These are phyloP conservation scores for Amphirosellinia nigrospora DNA, from an alignment of 495 filamentous ascomycete genomes.

Conservation along the genomic window DNA sequence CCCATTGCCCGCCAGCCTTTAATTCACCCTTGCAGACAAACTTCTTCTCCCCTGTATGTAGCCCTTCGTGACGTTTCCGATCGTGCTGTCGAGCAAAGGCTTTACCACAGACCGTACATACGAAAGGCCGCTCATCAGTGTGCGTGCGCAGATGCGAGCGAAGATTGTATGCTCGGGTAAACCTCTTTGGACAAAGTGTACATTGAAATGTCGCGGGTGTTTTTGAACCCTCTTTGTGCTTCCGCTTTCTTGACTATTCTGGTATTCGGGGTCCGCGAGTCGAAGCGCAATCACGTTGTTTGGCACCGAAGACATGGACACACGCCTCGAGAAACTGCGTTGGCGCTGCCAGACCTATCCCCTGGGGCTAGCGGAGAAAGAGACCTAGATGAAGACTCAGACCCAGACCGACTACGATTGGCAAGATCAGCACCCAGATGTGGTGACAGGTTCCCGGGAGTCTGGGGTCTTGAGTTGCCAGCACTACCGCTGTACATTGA, in stretches of 20 bases:
- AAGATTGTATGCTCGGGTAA: slow-evolving; percentile 88
- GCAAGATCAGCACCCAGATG: slow-evolving; percentile 54
- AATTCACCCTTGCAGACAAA: slow-evolving; percentile 94
- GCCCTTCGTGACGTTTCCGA: slow-evolving; percentile 87
- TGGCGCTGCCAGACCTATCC: slow-evolving; percentile 59
- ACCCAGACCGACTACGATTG: slow-evolving; percentile 44
- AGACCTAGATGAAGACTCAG: slow-evolving; percentile 62
- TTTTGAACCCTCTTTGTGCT: slow-evolving; percentile 83
- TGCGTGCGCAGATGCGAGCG: slow-evolving; percentile 92
- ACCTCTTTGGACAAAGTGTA: slow-evolving; percentile 82
- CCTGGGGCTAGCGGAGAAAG: slow-evolving; percentile 79
- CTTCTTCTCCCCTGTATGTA: slow-evolving; percentile 94
- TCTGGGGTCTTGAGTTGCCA: slow-evolving; percentile 48
- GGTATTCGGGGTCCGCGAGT: slow-evolving; percentile 85
- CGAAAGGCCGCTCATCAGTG: slow-evolving; percentile 90
- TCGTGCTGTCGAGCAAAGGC: slow-evolving; percentile 95
- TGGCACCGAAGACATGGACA: slow-evolving; percentile 84
- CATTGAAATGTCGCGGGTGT: slow-evolving; percentile 92
- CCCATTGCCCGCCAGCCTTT: slow-evolving; percentile 82
- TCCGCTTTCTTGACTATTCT: slow-evolving; percentile 64
- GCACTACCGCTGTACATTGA: slow-evolving; percentile 60
- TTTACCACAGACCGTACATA: slow-evolving; percentile 96
- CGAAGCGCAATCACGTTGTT: slow-evolving; percentile 93
- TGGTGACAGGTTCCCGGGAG: slow-evolving; percentile 51
- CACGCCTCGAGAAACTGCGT: slow-evolving; percentile 75